phyloP scores from a whole-genome alignment of 176 grass and related monocot genomes.

The Panicum miliaceum region DNA sequence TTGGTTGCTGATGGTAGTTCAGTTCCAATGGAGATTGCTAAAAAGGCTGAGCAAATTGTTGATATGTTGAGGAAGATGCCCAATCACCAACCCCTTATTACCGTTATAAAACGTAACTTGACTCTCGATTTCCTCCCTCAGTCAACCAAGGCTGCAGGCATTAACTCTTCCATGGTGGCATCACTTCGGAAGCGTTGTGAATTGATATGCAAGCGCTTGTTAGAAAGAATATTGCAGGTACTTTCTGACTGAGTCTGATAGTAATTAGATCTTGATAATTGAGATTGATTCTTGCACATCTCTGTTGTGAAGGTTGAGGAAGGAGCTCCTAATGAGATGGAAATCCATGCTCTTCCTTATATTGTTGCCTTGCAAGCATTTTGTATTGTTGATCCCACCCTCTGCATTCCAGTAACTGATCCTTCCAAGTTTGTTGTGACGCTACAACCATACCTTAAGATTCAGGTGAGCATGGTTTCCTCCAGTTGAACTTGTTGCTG shows the following conservation, averaged over 20 bases:
- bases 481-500: slow-evolving; percentile 25
- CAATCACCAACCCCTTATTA: slow-evolving; percentile 93
- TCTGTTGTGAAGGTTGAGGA: slow-evolving; percentile 83
- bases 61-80: slow-evolving; percentile 97
- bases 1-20: slow-evolving; percentile 95
- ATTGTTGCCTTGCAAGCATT: slow-evolving; percentile 96
- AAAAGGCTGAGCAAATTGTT: slow-evolving; percentile 99
- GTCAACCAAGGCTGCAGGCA: slow-evolving; percentile 84
- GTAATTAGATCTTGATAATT: slow-evolving; percentile 30
- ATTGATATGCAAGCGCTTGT: slow-evolving; percentile 83
- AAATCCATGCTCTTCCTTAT: slow-evolving; percentile 80
- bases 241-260: slow-evolving; percentile 27
- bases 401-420: slow-evolving; percentile 90
- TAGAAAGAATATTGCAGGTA: slow-evolving; percentile 99
- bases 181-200: slow-evolving; percentile 88
- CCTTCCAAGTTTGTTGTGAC: slow-evolving; percentile 98
- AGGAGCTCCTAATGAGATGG: slow-evolving; percentile 71
- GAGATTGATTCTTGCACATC: slow-evolving; percentile 35
- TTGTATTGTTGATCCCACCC: slow-evolving; percentile 90
- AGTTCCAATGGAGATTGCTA: slow-evolving; percentile 95
- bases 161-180: slow-evolving; percentile 63
- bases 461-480: slow-evolving; percentile 66
- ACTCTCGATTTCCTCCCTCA: slow-evolving; percentile 95
- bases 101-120: slow-evolving; percentile 84
- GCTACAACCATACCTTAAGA: slow-evolving; percentile 98